phyloP scores from a whole-genome alignment of 2,329 filamentous ascomycete genomes.

The Elsinoe batatas region DNA sequence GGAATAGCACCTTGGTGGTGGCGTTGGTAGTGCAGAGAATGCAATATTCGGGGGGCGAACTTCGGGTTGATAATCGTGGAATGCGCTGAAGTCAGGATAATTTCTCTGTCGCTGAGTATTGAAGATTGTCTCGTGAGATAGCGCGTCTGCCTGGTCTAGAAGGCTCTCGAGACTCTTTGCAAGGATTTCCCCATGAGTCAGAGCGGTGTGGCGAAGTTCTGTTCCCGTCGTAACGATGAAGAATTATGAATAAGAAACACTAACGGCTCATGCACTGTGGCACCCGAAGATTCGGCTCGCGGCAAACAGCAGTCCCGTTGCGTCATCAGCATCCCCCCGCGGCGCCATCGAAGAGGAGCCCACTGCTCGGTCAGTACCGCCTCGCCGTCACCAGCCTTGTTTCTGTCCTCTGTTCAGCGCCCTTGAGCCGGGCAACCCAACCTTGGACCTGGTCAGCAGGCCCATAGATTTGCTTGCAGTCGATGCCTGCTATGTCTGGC shows the following conservation, averaged over 20 bases:
- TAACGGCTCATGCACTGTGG: not conserved
- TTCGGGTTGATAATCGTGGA: not conserved
- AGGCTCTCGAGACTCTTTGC: not conserved
- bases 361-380: too few species aligned
- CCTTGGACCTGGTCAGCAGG: too few species aligned
- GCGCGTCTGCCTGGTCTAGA: too few species aligned
- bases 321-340: not conserved
- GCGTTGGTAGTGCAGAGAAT: not conserved
- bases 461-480: not conserved
- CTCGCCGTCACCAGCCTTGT: too few species aligned
- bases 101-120: too few species aligned
- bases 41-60: not conserved
- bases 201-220: not conserved
- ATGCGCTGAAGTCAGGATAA: too few species aligned
- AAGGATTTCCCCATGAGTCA: not conserved
- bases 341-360: not conserved
- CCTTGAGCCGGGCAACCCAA: too few species aligned
- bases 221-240: not conserved
- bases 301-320: not conserved
- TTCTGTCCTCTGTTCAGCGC: too few species aligned
- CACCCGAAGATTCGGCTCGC: not conserved
- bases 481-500: slow-evolving; percentile 21
- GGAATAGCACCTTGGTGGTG: not conserved
- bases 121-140: too few species aligned
- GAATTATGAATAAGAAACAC: not conserved